Evolutionary conservation across 1,284 basidiomycete genomes (phyloP).

Genomic region (Ceratobasidium sp.): DNA sequence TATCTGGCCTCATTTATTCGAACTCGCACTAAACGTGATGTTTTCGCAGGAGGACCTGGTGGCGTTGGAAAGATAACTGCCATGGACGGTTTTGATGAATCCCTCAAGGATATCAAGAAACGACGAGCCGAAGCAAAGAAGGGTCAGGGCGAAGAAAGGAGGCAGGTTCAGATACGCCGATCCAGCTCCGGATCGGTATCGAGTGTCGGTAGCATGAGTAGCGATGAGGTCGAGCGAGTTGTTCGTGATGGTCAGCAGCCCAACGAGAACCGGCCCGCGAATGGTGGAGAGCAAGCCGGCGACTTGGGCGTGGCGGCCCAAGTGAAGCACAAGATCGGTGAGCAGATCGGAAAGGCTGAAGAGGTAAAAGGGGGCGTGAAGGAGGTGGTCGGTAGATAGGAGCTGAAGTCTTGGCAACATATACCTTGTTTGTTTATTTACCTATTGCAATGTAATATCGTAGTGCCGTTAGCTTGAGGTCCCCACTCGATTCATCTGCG

Average conservation of each 20-base stretch:
- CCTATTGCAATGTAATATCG: too few species aligned
- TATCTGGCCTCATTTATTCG: too few species aligned
- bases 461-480: too few species aligned
- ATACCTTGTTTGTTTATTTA: neutral
- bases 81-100: conserved; percentile 47
- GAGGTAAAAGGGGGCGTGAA: neutral
- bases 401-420: neutral
- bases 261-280: neutral
- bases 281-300: neutral
- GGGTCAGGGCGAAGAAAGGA: neutral
- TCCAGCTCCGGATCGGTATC: conserved; percentile 7
- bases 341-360: neutral
- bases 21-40: too few species aligned
- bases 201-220: conserved; percentile 12
- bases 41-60: conserved; percentile 47
- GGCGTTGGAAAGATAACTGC: conserved; percentile 50
- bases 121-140: conserved; percentile 47
- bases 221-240: neutral
- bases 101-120: conserved; percentile 49
- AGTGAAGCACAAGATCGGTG: neutral
- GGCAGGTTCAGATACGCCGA: neutral
- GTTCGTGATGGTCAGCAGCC: neutral
- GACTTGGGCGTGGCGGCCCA: neutral
- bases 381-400: neutral
- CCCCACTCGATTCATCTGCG: too few species aligned